Evolutionary conservation across 208 protist genomes (phyloP), one percentile per base, ranked within the genome.

Genomic region (Kentomonas sorsogonicus): DNA sequence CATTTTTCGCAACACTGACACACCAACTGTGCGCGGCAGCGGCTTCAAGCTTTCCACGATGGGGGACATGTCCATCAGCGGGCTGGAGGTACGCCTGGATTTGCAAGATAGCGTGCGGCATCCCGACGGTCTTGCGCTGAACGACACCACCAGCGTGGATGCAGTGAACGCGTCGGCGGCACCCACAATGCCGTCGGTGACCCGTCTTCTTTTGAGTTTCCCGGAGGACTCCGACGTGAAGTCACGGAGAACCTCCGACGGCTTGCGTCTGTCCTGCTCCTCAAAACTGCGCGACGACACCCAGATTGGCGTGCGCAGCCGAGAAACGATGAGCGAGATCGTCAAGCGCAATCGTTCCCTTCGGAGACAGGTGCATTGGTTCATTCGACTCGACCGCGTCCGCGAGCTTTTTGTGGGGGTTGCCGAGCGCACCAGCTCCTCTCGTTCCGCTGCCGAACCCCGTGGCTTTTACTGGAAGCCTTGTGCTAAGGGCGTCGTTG

Each of bases 381-480:
- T 72, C 23, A 66, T 93, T 23, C 86, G 79, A 0, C 71, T 93
- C 3, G 86, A 88, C 23, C 53, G 40, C 53, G 66, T 90, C 41
- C 56, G 62, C 13, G 77, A 93, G 29, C 79, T 75, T 2, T 93
- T 93, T 53, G n/a, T 90, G 0, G 86, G 86, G 3, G 66, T 90
- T 13, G 80, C 90, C 15, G 82, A 90, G 53, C 83, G 69, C 44
- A 74, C 69, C 13, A 65, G 70, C 15, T 52, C 57, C n/a, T n/a
- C n/a, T n/a, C n/a, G n/a, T n/a, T 2, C 50, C 0, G 26, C 11
- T 1, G 46, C 65, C 22, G 54, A 74, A 47, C 77, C 82, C 16
- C 74, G 82, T 3, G 86, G 83, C n/a, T 90, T 93, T 41, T 93
- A 90, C 57, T 93, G 86, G 86, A 79, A 81, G 66, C 82, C 86